Base-by-base conservation (phyloP, 345 rosid genomes). In the Bruguiera sexangula region DNA sequence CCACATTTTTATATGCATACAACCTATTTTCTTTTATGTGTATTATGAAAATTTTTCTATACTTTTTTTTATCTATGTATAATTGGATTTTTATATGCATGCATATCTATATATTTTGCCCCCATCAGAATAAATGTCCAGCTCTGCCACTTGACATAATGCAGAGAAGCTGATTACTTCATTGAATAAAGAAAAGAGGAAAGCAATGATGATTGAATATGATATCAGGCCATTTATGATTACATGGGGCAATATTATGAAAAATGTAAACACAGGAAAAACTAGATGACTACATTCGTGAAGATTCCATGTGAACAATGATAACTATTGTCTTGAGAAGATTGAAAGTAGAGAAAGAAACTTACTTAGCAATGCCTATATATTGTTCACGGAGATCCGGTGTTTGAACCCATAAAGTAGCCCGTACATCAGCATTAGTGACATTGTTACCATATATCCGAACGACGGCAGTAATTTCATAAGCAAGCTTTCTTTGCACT, bases 331-430 rank as follows among this genome's bases (percentile, higher is more conserved):
- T 22, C 37, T 51, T 24, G 8, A 46, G 54, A 37, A 60, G 16
- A 67, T 21, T n/a, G 21, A 79, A 58, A 57, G 10, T 5, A 20
- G 27, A 10, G 62, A 13, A 52, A 61, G 61, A 59, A n/a, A 72
- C 97, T 79, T 65, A 94, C 98, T 83, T 87, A 61, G 92, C 85
- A 79, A 94, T 83, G 81, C 81, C 89, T 20, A 91, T 79, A 70
- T 91, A 94, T 71, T 86, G 93, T 66, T 94, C 97, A 8, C 90
- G 87, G 63, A 74, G 80, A 73, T 87, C 88, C 66, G 73, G 87
- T 73, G 83, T 77, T 72, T 85, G 87, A 57, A 92, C 90, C 86
- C 92, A 94, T 64, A 94, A 79, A 56, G 97, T 87, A 18, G 89
- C 88, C 61, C 78, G 90, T 63, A 89, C 83, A 29, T 87, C 82